phyloP scores from a whole-genome alignment of 2,329 filamentous ascomycete species.

The Domatiomyces catenatus region DNA sequence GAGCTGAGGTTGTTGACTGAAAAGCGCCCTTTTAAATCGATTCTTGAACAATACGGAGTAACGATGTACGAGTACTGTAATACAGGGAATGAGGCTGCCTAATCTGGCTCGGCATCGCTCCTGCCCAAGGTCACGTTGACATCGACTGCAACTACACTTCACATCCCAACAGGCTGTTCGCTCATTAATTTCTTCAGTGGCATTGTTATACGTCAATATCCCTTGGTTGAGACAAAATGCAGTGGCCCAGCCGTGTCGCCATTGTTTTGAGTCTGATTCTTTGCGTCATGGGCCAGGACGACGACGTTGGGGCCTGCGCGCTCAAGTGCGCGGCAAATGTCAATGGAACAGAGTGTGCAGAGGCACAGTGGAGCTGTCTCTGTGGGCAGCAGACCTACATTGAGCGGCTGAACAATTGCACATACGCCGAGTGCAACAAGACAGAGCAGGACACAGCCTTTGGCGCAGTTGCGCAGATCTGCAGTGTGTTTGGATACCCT shows the following conservation, averaged over 20 bases:
- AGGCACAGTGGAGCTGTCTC: conserved; percentile 15
- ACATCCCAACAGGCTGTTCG: not conserved
- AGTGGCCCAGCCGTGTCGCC: not conserved
- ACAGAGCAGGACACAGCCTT: conserved; percentile 15
- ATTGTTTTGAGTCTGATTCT: not conserved
- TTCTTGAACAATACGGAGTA: too few relatives aligned
- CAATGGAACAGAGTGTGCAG: not conserved
- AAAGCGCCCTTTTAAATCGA: too few relatives aligned
- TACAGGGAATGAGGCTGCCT: not conserved
- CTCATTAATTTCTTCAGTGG: not conserved
- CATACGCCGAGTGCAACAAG: conserved; percentile 9
- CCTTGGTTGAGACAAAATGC: not conserved
- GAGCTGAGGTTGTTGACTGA: too few relatives aligned
- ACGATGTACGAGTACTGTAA: not conserved
- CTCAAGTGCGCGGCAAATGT: not conserved
- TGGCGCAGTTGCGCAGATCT: conserved; percentile 12
- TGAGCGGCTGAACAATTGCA: conserved; percentile 12
- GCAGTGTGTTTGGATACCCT: conserved; percentile 9
- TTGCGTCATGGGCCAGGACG: not conserved
- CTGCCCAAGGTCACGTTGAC: not conserved
- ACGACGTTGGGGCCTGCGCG: not conserved
- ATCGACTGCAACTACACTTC: not conserved
- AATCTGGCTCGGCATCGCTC: not conserved
- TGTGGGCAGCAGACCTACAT: conserved; percentile 13
- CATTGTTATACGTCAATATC: not conserved